Percentiles rank a stretch among this genome's conserved stretches.
phyloP scores from a whole-genome alignment of 2,329 filamentous ascomycete genomes.

The Beauveria medogensis region DNA sequence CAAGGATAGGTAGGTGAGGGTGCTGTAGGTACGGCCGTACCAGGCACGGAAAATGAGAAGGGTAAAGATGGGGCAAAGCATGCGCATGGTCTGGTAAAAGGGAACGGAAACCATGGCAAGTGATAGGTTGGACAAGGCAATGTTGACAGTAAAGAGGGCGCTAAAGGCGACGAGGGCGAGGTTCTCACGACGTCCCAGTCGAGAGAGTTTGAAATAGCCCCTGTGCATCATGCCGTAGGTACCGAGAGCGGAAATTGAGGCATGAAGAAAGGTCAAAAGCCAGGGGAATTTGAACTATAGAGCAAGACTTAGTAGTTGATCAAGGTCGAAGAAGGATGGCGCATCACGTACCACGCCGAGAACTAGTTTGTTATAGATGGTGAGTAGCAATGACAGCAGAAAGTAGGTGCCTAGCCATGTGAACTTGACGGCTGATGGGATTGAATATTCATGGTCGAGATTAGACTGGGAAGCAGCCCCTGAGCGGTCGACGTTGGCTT shows the following conservation, averaged over 20 bases:
- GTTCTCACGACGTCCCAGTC: constrained; percentile 44
- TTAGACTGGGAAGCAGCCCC: constrained; percentile 26
- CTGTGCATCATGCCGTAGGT: constrained; percentile 43
- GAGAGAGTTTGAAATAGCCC: constrained; percentile 45
- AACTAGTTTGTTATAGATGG: constrained; percentile 52
- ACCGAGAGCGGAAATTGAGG: constrained; percentile 48
- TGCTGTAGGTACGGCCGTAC: constrained; percentile 47
- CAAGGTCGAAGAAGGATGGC: not conserved
- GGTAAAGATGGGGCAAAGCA: constrained; percentile 53
- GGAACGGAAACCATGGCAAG: constrained; percentile 54
- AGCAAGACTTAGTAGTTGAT: not conserved
- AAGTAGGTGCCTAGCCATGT: constrained; percentile 45
- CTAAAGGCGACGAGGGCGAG: constrained; percentile 51
- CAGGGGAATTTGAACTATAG: constrained; percentile 50
- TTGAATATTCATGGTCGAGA: constrained; percentile 37
- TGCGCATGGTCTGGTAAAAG: constrained; percentile 58
- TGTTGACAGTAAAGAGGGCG: constrained; percentile 54
- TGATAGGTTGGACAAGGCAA: constrained; percentile 57
- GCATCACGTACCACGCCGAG: constrained; percentile 37
- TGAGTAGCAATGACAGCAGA: constrained; percentile 39
- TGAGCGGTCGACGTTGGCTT: constrained; percentile 21
- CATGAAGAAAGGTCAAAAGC: constrained; percentile 51
- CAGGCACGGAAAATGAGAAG: constrained; percentile 51
- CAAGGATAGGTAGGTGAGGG: constrained; percentile 50
- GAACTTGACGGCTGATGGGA: constrained; percentile 38